Conservation (phyloP, 2,329 filamentous ascomycete species). For the Apiospora hydei region DNA sequence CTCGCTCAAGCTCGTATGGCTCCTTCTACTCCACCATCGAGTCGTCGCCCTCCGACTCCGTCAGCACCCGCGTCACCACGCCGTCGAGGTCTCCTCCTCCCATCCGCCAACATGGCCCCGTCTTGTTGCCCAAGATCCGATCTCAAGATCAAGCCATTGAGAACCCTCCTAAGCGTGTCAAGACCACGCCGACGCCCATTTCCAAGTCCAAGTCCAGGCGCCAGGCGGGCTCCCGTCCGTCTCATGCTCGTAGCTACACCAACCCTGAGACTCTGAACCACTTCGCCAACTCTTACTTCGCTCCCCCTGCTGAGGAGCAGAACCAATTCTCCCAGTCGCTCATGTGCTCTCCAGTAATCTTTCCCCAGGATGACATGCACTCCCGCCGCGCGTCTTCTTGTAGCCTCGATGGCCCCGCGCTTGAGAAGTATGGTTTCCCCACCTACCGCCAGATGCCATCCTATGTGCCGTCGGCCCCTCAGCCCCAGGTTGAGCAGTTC, state of each 20-base stretch:
- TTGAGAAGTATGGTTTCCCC: constrained; percentile 81
- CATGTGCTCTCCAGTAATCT: constrained; percentile 71
- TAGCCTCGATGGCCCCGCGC: constrained; percentile 66
- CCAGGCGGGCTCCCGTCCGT: constrained; percentile 40
- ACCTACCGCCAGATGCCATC: constrained; percentile 79
- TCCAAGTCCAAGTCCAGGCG: constrained; percentile 45
- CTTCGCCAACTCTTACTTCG: constrained; percentile 49
- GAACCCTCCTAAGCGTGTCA: constrained; percentile 63
- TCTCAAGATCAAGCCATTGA: constrained; percentile 81
- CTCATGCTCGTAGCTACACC: constrained; percentile 65
- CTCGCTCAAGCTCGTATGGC: constrained; percentile 69
- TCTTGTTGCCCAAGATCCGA: constrained; percentile 85
- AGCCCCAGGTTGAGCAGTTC: constrained; percentile 51
- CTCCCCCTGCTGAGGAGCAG: constrained; percentile 41
- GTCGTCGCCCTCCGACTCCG: constrained; percentile 62
- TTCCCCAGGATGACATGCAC: constrained; percentile 52
- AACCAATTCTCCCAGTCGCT: constrained; percentile 54
- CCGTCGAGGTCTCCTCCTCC: constrained; percentile 72
- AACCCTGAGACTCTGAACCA: constrained; percentile 63
- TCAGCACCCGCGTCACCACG: constrained; percentile 73
- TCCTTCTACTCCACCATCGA: constrained; percentile 71
- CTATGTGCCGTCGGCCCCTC: constrained; percentile 49
- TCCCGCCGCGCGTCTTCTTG: constrained; percentile 69
- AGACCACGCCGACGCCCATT: constrained; percentile 57
- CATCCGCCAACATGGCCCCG: constrained; percentile 78